Percentiles rank a stretch among this genome's conserved stretches.
Conservation (phyloP, 495 filamentous ascomycete genomes). For the Penicillium desertorum region DNA sequence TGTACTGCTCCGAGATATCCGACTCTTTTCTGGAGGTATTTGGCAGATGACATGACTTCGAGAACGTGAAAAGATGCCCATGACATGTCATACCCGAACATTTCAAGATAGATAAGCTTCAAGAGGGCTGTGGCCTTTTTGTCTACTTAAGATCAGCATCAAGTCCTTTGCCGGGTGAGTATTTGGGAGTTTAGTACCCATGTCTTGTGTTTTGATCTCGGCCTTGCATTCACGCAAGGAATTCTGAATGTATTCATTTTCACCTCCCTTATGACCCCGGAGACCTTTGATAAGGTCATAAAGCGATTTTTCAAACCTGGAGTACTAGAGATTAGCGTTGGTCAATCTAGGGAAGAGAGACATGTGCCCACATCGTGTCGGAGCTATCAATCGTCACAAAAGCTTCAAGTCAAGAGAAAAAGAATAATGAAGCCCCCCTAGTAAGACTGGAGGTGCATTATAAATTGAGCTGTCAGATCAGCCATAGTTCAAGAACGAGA, state of each 20-base stretch:
- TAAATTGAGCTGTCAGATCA: not conserved
- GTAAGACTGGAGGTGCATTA: not conserved
- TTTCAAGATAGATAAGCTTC: slow-evolving; percentile 95
- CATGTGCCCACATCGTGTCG: slow-evolving; percentile 17
- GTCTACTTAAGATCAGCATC: slow-evolving; percentile 54
- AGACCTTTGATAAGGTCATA: slow-evolving; percentile 98
- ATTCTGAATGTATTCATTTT: slow-evolving; percentile 89
- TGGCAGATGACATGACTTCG: slow-evolving; percentile 95
- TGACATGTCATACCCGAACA: slow-evolving; percentile 99
- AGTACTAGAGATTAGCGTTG: slow-evolving; percentile 6
- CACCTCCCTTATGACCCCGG: slow-evolving; percentile 87
- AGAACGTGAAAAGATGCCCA: slow-evolving; percentile 98
- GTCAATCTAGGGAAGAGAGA: slow-evolving; percentile 1
- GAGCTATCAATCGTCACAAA: not conserved
- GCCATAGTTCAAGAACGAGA: not conserved
- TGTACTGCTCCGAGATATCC: slow-evolving; percentile 96
- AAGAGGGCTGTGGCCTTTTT: slow-evolving; percentile 93
- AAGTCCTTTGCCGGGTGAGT: not conserved
- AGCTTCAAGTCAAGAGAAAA: not conserved
- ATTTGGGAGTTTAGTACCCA: slow-evolving; percentile 56
- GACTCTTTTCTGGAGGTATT: slow-evolving; percentile 91
- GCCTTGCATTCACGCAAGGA: slow-evolving; percentile 90
- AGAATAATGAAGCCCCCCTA: not conserved
- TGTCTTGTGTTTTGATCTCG: slow-evolving; percentile 86
- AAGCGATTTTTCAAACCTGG: slow-evolving; percentile 96